Evolutionary conservation across 768 basidiomycete species (phyloP).

Genomic region (Candolleomyces efflorescens): DNA sequence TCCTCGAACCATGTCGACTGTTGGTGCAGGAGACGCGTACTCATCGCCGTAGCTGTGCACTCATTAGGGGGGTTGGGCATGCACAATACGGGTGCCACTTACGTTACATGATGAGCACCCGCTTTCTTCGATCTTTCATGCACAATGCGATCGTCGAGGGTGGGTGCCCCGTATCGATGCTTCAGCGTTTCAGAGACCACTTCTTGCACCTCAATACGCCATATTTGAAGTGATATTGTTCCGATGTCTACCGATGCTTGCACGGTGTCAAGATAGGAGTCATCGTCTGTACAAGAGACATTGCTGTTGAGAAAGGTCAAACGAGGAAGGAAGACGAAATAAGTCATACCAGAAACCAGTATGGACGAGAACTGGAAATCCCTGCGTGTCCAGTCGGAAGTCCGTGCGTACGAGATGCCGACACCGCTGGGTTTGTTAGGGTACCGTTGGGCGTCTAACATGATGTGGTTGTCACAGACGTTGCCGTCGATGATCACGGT

Average conservation of each 20-base stretch:
- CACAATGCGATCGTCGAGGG: slow-evolving; percentile 23
- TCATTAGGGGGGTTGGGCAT: neutral
- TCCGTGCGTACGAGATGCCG: slow-evolving; percentile 24
- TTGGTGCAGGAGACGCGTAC: slow-evolving; percentile 23
- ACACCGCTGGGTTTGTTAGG: slow-evolving; percentile 20
- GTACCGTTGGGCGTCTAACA: slow-evolving; percentile 18
- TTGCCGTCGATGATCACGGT: slow-evolving; percentile 20
- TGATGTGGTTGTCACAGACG: slow-evolving; percentile 22
- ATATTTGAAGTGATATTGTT: slow-evolving; percentile 28
- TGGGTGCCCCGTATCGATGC: slow-evolving; percentile 19
- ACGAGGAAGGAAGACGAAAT: neutral
- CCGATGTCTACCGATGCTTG: slow-evolving; percentile 20
- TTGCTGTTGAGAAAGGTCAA: neutral
- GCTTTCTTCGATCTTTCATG: slow-evolving; percentile 31
- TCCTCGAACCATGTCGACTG: slow-evolving; percentile 26
- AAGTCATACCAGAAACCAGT: slow-evolving; percentile 17
- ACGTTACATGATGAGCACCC: slow-evolving; percentile 30
- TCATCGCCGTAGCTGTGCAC: slow-evolving; percentile 24
- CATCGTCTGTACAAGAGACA: slow-evolving; percentile 13
- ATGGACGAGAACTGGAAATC: slow-evolving; percentile 27
- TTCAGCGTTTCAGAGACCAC: slow-evolving; percentile 20
- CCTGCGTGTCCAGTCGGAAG: slow-evolving; percentile 24
- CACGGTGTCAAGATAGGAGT: slow-evolving; percentile 17
- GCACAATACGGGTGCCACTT: neutral
- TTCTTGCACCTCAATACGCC: slow-evolving; percentile 20